Base-by-base conservation (phyloP, 2,329 filamentous ascomycete genomes). In the Stagonosporopsis vannaccii region DNA sequence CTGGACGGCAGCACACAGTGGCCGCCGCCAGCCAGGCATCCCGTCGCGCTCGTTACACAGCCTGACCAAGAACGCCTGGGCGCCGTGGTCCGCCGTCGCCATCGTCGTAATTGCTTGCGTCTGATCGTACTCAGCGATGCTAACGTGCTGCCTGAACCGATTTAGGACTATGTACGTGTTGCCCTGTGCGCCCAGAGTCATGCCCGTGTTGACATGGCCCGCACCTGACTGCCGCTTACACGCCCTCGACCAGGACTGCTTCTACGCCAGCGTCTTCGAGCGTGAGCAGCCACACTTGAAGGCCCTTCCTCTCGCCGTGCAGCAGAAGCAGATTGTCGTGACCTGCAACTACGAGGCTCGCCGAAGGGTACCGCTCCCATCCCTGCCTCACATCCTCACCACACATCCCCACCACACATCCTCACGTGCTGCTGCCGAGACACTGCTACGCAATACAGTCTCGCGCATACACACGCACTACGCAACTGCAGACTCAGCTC, bases 241-340 rank as follows among this genome's bases (percentile, higher is more conserved):
- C 26, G 23, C 51, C 11, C 33, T 53, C 89, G 35, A 87, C 87
- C 91, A 92, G 74, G 91, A 94, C 79, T 96, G 91, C 80, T 98
- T 98, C 81, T 98, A 98, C 75, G 93, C 93, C 20, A 91, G 92
- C 45, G 92, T 95, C 8, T 89, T 95, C 65, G 92, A 97, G 77
- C 88, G 89, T 62, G 89, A 90, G 71, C 87, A 90, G 62, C 91
- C 92, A 0, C 80, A 83, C 2, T 80, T 97, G 54, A 91, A 87
- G 70, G 81, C 83, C 1, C 78, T 90, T 17, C 91, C 92, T 6
- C 80, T 98, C 30, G 93, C 92, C 32, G 87, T 97, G 56, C 90
- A 93, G 75, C 93, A 97, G 77, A 97, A 97, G 77, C 91, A 92
- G 73, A 97, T 97, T 51, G 83, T 77, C n/a, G 74, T 77, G 61